Percentiles rank a stretch among this genome's conserved stretches.
These are phyloP conservation scores for Ustilago hordei DNA, from an alignment of 1,284 basidiomycete species.

Conservation along the genomic window DNA sequence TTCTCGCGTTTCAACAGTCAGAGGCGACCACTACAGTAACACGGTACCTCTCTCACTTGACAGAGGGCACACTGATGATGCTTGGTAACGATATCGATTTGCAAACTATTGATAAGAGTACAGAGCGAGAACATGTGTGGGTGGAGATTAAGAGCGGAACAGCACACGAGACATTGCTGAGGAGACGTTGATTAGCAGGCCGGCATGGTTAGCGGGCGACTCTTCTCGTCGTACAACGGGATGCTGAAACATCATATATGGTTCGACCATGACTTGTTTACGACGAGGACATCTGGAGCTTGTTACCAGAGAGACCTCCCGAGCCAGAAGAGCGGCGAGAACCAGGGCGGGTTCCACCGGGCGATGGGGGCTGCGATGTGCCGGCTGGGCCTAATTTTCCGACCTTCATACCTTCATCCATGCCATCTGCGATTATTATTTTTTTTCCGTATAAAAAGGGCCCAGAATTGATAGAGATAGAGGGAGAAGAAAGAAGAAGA, in stretches of 20 bases:
- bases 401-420: constrained; percentile 57
- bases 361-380: constrained; percentile 64
- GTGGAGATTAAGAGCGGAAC: background rate
- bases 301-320: constrained; percentile 62
- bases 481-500: background rate
- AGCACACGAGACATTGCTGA: background rate
- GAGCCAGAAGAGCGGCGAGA: constrained; percentile 63
- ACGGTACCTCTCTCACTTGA: background rate
- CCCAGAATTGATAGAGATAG: background rate
- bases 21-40: background rate
- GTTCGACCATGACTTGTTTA: constrained; percentile 10
- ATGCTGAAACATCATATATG: constrained; percentile 4
- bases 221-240: constrained; percentile 5
- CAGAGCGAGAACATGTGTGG: constrained; percentile 10
- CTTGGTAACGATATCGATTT: constrained; percentile 12
- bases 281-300: constrained; percentile 60
- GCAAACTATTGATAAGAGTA: constrained; percentile 11
- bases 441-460: too few relatives aligned
- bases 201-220: background rate
- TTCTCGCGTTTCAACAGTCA: background rate
- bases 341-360: constrained; percentile 57
- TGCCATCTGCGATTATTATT: constrained; percentile 1
- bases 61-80: background rate
- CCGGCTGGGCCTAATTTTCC: constrained; percentile 66
- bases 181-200: background rate